Evolutionary conservation across 306 rosid species (phyloP), one percentile per base, ranked within the genome.

Genomic region (Cotoneaster glaucophyllus): DNA sequence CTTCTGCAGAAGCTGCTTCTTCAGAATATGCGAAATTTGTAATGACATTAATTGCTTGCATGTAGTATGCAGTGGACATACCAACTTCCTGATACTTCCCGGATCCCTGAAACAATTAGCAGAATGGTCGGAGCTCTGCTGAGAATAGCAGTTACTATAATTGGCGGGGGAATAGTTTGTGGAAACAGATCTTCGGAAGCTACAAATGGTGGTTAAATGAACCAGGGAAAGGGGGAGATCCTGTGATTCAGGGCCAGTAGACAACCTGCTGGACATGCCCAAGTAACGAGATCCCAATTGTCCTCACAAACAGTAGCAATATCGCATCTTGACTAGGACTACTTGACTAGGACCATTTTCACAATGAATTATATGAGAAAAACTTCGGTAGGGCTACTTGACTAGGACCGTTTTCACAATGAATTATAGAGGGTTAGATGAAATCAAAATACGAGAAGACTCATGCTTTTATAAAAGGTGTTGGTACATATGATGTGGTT

Each of bases 41-140:
- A 44, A 45, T 18, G 63, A 31, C 71, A 4, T 44, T 24, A 37
- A 58, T 63, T 32, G 44, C 74, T 37, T 72, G 57, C 21, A 58
- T 72, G 32, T 78, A 50, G 29, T 67, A 65, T 8, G 9, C 70
- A 44, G 37, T 14, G 22, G 62, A 48, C n/a, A 43, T 50, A 32
- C 70, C 44, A 25, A 56, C 64, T 64, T 78, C 57, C 73, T 70
- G 43, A 34, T 15, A 21, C 63, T 63, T n/a, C 31, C 41, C 48
- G 32, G 69, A 67, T 22, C 32, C 67, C 68, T 45, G 80, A 79
- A 79, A 13, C 75, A 39, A 58, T 64, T 21, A 41, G 41, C 75
- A 68, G 67, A 71, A 48, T 76, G 77, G 74, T 39, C 66, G 83
- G 79, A 59, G 18, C 29, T 68, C 86, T 66, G 45, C 53, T 58